Conservation (phyloP, 1,284 basidiomycete genomes). For the Termitomyces sp. region DNA sequence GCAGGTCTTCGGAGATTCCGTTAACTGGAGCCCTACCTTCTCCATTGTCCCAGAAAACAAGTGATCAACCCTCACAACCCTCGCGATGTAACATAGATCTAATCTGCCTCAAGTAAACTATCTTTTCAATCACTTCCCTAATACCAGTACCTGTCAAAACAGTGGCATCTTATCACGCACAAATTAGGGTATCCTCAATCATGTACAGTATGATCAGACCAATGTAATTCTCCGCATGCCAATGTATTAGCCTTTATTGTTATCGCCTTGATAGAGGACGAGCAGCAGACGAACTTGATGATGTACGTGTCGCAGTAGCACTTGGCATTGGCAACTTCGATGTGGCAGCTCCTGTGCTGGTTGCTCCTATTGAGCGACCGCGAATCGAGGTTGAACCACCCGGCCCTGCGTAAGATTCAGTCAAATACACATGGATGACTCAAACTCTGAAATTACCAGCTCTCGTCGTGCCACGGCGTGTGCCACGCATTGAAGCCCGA, state of each 20-base stretch:
- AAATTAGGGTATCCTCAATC: neutral
- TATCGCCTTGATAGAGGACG: slow-evolving; percentile 6
- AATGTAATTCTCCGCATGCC: neutral
- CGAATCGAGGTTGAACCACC: neutral
- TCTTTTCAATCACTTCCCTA: neutral
- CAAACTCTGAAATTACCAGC: slow-evolving; percentile 20
- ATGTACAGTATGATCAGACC: neutral
- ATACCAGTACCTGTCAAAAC: neutral
- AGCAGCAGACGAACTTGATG: slow-evolving; percentile 2
- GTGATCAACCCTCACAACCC: neutral
- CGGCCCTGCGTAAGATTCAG: neutral
- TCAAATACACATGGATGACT: neutral
- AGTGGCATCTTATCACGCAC: neutral
- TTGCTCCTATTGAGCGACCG: slow-evolving; percentile 3
- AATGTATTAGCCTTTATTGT: neutral
- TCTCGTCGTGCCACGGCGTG: slow-evolving; percentile 30
- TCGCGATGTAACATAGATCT: neutral
- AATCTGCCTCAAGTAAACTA: neutral
- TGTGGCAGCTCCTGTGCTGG: neutral
- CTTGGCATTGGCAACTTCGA: slow-evolving; percentile 14
- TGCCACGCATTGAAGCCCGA: slow-evolving; percentile 39
- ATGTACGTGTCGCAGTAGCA: slow-evolving; percentile 5
- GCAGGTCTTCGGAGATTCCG: slow-evolving; percentile 35
- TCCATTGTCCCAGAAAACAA: neutral
- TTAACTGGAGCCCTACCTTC: slow-evolving; percentile 27